Evolutionary conservation across 345 rosid genomes (phyloP), one percentile per base, ranked within the genome.

Genomic region (Rhizophora apiculata): DNA sequence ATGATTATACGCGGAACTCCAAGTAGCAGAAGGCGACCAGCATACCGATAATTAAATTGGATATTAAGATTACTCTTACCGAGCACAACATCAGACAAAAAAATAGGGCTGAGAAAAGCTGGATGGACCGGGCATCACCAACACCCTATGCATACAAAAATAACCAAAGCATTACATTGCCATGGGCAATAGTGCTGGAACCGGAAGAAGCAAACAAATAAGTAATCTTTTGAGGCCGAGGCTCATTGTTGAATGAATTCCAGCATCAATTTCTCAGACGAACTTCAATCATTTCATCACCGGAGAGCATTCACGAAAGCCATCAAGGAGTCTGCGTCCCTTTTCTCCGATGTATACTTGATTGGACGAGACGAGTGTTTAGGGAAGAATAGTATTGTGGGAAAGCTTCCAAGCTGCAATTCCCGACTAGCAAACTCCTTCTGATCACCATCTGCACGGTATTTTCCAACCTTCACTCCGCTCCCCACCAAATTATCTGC

Each of bases 391-490:
- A 91, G 88, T 32, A 91, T 79, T 0, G 97, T 91, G 0, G 98
- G 98, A 72, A 94, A 94, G 85, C 96, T 94, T 64, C 84, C 89
- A 8, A 89, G 82, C 62, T 91, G 96, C 81, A 91, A 77, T 62
- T 88, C 88, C 62, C 75, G 74, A 80, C 86, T 80, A 3, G 99
- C 90, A 62, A 82, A 95, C 74, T 88, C 96, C 74, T 95, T 88
- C 75, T 92, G 87, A 16, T 87, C 89, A 21, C 91, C 96, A 20
- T 95, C 99, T 3, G 96, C 96, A 20, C 79, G 64, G 78, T 92
- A 92, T 65, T 95, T 88, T 9, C 89, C 99, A 9, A 95, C 96
- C 76, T 92, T 92, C 77, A 95, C 87, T 11, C 96, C 97, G 21
- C 82, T 84, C 11, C 88, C 92, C 0, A 79, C 89, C 67, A 95